Conservation (phyloP, 352 stramenopile genomes). For the Phytopythium ostracodes region DNA sequence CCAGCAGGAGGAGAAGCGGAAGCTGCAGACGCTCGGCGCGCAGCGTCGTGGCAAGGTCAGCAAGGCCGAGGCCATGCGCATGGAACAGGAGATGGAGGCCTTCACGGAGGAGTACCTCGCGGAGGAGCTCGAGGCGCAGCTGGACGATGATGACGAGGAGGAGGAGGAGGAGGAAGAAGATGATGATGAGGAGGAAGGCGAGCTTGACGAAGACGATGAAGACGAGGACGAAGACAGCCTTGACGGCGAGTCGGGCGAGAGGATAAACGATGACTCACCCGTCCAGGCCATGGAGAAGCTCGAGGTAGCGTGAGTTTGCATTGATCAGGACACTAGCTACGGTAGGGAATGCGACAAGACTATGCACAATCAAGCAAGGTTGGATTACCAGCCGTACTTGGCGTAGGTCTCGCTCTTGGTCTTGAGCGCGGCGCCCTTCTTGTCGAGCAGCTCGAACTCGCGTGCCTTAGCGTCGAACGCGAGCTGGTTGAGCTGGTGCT, state of each 20-base stretch:
- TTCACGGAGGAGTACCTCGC: conserved; percentile 64
- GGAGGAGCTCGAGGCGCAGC: conserved; percentile 32
- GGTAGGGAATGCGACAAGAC: not conserved
- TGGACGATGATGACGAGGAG: conserved; percentile 17
- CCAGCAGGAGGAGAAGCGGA: conserved; percentile 30
- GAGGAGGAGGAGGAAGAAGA: conserved; percentile 11
- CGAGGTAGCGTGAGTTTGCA: conserved; percentile 16
- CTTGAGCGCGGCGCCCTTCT: conserved; percentile 56
- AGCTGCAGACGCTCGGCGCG: conserved; percentile 45
- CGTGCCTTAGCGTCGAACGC: conserved; percentile 72
- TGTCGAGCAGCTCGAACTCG: conserved; percentile 70
- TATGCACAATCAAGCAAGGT: conserved; percentile 1
- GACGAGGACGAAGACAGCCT: conserved; percentile 7
- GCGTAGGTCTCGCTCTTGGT: conserved; percentile 76
- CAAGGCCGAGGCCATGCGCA: conserved; percentile 40
- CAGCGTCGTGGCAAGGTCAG: conserved; percentile 37
- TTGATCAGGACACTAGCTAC: not conserved
- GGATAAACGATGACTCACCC: conserved; percentile 11
- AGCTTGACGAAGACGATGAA: conserved; percentile 7
- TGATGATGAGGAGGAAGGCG: conserved; percentile 12
- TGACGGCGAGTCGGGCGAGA: conserved; percentile 20
- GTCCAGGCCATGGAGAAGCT: conserved; percentile 18
- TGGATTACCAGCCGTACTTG: conserved; percentile 84
- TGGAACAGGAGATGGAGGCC: conserved; percentile 54
- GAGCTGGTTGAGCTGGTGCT: conserved; percentile 81